A percentile compares a stretch with the other conserved stretches of the same genome.
These are phyloP conservation scores for Coniochaeta pulveracea DNA, from an alignment of 2,329 filamentous ascomycete species.

Conservation along the genomic window DNA sequence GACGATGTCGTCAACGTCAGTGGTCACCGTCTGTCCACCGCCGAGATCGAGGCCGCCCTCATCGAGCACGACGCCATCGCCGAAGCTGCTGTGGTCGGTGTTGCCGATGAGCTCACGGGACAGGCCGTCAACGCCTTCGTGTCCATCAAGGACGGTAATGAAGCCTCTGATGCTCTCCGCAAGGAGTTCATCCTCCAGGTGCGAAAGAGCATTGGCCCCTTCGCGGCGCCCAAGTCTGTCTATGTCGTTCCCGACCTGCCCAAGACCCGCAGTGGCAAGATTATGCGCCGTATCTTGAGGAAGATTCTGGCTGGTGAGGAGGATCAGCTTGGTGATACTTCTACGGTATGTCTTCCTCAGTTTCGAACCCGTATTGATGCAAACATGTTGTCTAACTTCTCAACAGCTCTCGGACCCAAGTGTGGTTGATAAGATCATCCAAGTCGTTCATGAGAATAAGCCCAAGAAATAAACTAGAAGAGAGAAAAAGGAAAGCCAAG, in stretches of 20 bases:
- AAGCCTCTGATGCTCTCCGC: constrained; percentile 66
- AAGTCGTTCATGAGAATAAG: constrained; percentile 56
- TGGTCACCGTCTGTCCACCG: constrained; percentile 89
- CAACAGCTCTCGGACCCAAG: constrained; percentile 73
- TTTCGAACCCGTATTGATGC: constrained; percentile 2
- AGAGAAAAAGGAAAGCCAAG: too few species aligned
- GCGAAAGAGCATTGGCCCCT: constrained; percentile 93
- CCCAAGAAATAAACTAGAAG: constrained; percentile 37
- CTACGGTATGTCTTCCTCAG: constrained; percentile 54
- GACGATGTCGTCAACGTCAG: constrained; percentile 98
- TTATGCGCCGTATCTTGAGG: constrained; percentile 91
- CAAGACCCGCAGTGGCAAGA: constrained; percentile 97
- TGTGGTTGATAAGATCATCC: constrained; percentile 84
- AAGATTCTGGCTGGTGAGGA: constrained; percentile 98
- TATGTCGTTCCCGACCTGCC: constrained; percentile 87
- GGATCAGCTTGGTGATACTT: constrained; percentile 88
- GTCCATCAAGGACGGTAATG: constrained; percentile 74
- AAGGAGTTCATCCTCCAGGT: constrained; percentile 94
- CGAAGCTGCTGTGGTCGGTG: constrained; percentile 90
- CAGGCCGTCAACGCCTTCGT: constrained; percentile 98
- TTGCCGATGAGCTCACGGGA: constrained; percentile 86
- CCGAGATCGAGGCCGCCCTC: constrained; percentile 94
- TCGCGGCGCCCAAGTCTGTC: constrained; percentile 90
- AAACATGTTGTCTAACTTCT: constrained; percentile 6
- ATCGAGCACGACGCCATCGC: constrained; percentile 85